phyloP scores from a whole-genome alignment of 352 stramenopile genomes.

The Thraustochytrium sp. region DNA sequence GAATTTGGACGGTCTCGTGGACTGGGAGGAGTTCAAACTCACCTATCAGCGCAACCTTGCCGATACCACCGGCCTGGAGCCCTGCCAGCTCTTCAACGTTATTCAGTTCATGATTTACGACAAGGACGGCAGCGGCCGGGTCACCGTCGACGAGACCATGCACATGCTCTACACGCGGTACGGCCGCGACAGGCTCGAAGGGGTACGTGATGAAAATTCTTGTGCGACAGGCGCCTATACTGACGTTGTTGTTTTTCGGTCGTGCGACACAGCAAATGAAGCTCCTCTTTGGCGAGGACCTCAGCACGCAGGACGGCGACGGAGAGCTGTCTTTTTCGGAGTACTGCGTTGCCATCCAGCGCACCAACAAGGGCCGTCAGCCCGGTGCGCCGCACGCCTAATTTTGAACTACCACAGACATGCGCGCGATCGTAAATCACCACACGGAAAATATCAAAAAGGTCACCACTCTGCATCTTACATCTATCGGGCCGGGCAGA shows the following conservation, averaged over 20 bases:
- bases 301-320: slow-evolving; percentile 43
- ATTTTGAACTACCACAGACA: not conserved
- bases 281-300: slow-evolving; percentile 43
- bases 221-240: not conserved
- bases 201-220: slow-evolving; percentile 15
- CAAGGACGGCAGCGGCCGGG: slow-evolving; percentile 79
- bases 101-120: slow-evolving; percentile 97
- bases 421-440: not conserved
- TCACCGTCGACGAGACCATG: slow-evolving; percentile 96
- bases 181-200: slow-evolving; percentile 72
- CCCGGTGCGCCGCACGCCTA: not conserved
- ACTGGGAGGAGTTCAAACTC: slow-evolving; percentile 88
- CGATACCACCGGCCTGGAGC: slow-evolving; percentile 84
- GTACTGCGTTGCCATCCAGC: slow-evolving; percentile 31
- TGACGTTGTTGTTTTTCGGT: not conserved
- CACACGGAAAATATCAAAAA: not conserved
- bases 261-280: slow-evolving; percentile 43
- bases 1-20: slow-evolving; percentile 86
- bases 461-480: no score
- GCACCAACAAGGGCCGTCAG: slow-evolving; percentile 33
- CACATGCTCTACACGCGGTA: slow-evolving; percentile 91
- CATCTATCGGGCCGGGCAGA: no score
- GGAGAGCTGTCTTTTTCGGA: slow-evolving; percentile 42
- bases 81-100: slow-evolving; percentile 89
- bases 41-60: slow-evolving; percentile 94